Conservation (phyloP, 306 rosid genomes). For the Quercus bicolor region DNA sequence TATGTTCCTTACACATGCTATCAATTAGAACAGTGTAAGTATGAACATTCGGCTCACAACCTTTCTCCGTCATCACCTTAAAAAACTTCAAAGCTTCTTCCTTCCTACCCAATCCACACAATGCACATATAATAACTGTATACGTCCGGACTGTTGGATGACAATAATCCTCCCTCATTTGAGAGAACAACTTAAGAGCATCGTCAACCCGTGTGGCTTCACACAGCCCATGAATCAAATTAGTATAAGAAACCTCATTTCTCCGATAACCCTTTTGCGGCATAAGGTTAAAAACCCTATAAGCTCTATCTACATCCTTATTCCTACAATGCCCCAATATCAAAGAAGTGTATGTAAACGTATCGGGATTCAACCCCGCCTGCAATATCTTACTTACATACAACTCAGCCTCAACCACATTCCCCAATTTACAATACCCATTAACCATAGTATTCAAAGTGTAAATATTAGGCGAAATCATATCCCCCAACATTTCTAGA, state of each 20-base stretch:
- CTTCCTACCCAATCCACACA: conserved; percentile 50
- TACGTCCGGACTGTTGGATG: conserved; percentile 55
- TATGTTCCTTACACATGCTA: conserved; percentile 52
- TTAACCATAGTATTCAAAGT: conserved; percentile 66
- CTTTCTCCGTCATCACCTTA: conserved; percentile 54
- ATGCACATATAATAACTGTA: conserved; percentile 48
- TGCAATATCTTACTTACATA: conserved; percentile 44
- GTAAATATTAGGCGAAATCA: conserved; percentile 46
- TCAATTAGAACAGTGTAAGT: conserved; percentile 66
- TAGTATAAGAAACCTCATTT: conserved; percentile 56
- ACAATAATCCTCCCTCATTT: conserved; percentile 63
- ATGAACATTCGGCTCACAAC: conserved; percentile 64
- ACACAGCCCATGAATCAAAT: conserved; percentile 68
- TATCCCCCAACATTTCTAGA: conserved; percentile 50
- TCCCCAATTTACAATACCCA: conserved; percentile 66
- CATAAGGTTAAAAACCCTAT: conserved; percentile 44
- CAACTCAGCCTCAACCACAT: conserved; percentile 43
- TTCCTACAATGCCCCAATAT: conserved; percentile 74
- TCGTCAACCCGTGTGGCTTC: conserved; percentile 42
- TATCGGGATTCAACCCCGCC: conserved; percentile 54
- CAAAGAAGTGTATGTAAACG: conserved; percentile 66
- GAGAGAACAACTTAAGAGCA: conserved; percentile 52
- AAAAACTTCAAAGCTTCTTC: conserved; percentile 46
- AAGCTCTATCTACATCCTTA: conserved; percentile 44
- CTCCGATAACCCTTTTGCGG: conserved; percentile 48